Evolutionary conservation across 306 rosid genomes (phyloP), one percentile per base, ranked within the genome.

Genomic region (Prunus campanulata): DNA sequence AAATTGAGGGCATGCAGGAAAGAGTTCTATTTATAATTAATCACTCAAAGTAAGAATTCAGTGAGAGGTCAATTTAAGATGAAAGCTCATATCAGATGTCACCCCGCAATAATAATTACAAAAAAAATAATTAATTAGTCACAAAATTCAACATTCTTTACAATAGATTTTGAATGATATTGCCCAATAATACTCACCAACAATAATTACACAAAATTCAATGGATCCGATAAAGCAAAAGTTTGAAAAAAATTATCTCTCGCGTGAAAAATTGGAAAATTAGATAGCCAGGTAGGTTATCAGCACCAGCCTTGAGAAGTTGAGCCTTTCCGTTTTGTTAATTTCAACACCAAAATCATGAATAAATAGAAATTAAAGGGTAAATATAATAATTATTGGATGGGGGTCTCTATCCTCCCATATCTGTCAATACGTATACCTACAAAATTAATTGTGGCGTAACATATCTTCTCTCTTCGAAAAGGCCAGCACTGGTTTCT

Each of bases 391-490:
- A 3, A 16, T 16, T 51, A 39, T 12, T 14, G 32, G 64, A 24
- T 24, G 30, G 64, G 32, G 61, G 20, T 22, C 6, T 59, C 11
- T 9, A 24, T 48, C 13, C 65, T 5, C 12, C 2, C 24, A 60
- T 22, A 4, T 60, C 13, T 39, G 67, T 29, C 13, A 62, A 62
- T 29, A 11, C 13, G 39, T 13, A 16, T 14, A 29, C 67, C 46
- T 62, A 62, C 16, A 27, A 62, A 29, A 1, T 29, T 62, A 14
- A 12, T 61, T 18, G 60, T 62, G 51, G 71, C 63, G 71, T 75
- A 39, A n/a, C 20, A 20, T 7, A 24, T 16, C 63, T 61, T 74
- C 70, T 49, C 71, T 62, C 77, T 46, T 61, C 15, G 70, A 27
- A 62, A 74, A 5, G 70, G 13, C n/a, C 59, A 29, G 68, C 19